phyloP scores from a whole-genome alignment of 1,284 basidiomycete species.

The Cutaneotrichosporon dermatis region DNA sequence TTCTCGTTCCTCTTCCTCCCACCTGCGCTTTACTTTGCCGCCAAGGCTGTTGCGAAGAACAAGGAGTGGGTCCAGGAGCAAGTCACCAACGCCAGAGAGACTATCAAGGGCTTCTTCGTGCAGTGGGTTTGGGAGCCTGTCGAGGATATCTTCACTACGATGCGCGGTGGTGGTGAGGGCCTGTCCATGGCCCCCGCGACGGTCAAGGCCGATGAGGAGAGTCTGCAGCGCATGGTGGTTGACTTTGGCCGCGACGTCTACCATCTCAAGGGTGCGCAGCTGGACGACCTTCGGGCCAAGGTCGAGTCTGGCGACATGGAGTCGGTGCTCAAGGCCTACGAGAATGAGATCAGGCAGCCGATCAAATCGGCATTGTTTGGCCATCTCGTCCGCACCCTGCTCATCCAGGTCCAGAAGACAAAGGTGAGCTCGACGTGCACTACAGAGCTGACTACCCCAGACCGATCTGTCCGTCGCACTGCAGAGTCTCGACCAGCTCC shows the following conservation, averaged over 20 bases:
- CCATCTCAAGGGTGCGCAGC: slow-evolving; percentile 55
- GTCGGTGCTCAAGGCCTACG: slow-evolving; percentile 80
- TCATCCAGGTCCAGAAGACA: slow-evolving; percentile 95
- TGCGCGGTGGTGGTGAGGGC: slow-evolving; percentile 52
- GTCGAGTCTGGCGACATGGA: slow-evolving; percentile 82
- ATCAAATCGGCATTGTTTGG: slow-evolving; percentile 75
- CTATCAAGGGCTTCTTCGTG: slow-evolving; percentile 67
- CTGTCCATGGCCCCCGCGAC: slow-evolving; percentile 53
- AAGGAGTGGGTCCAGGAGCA: slow-evolving; percentile 53
- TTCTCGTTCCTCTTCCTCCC: slow-evolving; percentile 47
- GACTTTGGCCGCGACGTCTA: slow-evolving; percentile 74
- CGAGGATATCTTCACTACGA: slow-evolving; percentile 74
- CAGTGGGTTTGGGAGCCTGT: slow-evolving; percentile 86
- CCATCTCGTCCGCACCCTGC: slow-evolving; percentile 74
- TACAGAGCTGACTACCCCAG: slow-evolving; percentile 46
- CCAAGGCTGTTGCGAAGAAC: slow-evolving; percentile 31
- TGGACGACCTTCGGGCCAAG: slow-evolving; percentile 62
- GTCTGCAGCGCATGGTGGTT: slow-evolving; percentile 87
- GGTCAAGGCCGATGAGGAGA: slow-evolving; percentile 56
- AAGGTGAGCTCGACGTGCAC: slow-evolving; percentile 58
- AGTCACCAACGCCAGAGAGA: slow-evolving; percentile 61
- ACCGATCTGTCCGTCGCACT: slow-evolving; percentile 83
- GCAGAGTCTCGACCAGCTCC: slow-evolving; percentile 78
- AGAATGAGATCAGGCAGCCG: slow-evolving; percentile 82
- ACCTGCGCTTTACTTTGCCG: slow-evolving; percentile 30